These are phyloP conservation scores for Coemansia sp. DNA, from an alignment of 192 early-diverging fungal species.

Conservation along the genomic window DNA sequence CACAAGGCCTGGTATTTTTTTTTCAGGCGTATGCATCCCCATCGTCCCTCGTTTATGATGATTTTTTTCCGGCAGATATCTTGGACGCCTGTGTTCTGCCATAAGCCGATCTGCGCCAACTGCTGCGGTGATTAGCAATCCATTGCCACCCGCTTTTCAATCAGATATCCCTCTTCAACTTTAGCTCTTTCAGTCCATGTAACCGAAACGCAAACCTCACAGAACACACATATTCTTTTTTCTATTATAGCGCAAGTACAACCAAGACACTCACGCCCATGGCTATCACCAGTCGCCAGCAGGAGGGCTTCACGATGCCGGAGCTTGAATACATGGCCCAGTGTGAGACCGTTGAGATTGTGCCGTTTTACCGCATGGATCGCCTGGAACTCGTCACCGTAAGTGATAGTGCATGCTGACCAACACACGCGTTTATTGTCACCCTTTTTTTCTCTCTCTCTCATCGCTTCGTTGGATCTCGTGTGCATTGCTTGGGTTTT, in stretches of 20 bases:
- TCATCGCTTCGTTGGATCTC: background rate
- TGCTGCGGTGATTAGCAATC: constrained; percentile 7
- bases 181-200: background rate
- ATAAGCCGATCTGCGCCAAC: background rate
- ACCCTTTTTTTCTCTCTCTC: background rate
- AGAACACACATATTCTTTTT: background rate
- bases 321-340: constrained; percentile 89
- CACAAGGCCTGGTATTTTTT: too few relatives aligned
- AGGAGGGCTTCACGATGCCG: constrained; percentile 65
- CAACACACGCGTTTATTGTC: background rate
- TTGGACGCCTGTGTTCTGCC: background rate
- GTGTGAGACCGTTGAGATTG: constrained; percentile 71
- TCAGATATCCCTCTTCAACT: background rate
- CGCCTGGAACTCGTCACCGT: constrained; percentile 75
- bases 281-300: constrained; percentile 43
- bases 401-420: constrained; percentile 12
- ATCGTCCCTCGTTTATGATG: too few relatives aligned
- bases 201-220: background rate
- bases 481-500: background rate
- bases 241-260: background rate
- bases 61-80: too few relatives aligned
- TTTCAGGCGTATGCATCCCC: too few relatives aligned
- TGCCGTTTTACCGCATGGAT: constrained; percentile 71
- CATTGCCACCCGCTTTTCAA: background rate
- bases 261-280: constrained; percentile 6